Conservation (phyloP, 1,284 basidiomycete species). For the Ceratobasidium sp. region DNA sequence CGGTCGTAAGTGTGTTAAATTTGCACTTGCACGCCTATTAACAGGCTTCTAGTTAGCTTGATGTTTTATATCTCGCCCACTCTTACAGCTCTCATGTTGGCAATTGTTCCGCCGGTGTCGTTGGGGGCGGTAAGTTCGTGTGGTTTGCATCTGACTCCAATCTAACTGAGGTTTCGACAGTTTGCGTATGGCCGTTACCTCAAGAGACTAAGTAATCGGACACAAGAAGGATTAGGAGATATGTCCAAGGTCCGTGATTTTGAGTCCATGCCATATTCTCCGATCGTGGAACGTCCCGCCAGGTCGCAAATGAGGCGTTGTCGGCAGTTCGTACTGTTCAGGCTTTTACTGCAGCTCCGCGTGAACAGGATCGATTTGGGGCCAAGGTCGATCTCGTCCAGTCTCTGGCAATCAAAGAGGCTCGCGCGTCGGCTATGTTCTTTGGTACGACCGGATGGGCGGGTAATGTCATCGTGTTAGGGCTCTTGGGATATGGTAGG, state of each 20-base stretch:
- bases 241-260: constrained; percentile 82
- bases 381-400: constrained; percentile 79
- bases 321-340: constrained; percentile 95
- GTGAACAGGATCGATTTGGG: constrained; percentile 80
- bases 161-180: constrained; percentile 57
- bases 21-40: not conserved
- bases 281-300: constrained; percentile 72
- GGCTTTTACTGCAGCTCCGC: constrained; percentile 83
- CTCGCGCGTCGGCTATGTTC: constrained; percentile 91
- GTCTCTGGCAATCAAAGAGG: constrained; percentile 86
- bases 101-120: constrained; percentile 94
- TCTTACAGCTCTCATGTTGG: constrained; percentile 92
- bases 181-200: constrained; percentile 97
- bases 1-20: constrained; percentile 71
- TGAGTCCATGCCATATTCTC: constrained; percentile 49
- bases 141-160: not conserved
- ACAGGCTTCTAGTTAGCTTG: constrained; percentile 79
- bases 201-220: constrained; percentile 90
- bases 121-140: constrained; percentile 82
- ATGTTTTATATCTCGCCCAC: constrained; percentile 97
- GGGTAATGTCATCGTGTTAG: constrained; percentile 92
- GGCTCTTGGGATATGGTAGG: constrained; percentile 89
- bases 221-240: constrained; percentile 94
- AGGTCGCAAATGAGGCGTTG: constrained; percentile 89
- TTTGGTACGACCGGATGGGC: constrained; percentile 95